Evolutionary conservation across 2,329 filamentous ascomycete genomes (phyloP), one percentile per base, ranked within the genome.

Genomic region (Sporothrix pallida): DNA sequence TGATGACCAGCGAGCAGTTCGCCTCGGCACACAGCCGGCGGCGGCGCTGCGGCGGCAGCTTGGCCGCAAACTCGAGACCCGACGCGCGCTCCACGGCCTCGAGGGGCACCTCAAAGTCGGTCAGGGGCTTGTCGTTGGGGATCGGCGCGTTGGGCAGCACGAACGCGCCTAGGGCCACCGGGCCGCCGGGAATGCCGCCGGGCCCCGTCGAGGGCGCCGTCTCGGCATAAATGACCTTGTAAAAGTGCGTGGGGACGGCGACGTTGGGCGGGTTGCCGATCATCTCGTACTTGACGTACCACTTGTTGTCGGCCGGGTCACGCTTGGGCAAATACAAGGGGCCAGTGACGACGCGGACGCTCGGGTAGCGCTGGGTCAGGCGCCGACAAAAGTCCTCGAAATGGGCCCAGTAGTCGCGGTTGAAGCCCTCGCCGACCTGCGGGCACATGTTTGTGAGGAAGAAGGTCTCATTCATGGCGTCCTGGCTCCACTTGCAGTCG

Each of bases 371-470:
- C 65, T 86, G 84, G 0, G 95, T 95, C 77, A 99, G 86, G 20
- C 94, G 87, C 10, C 96, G 89, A 84, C 95, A 98, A 80, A 98
- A 99, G 80, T 98, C 95, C 84, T 99, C 96, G 77, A 99, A 95
- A 82, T 99, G 96, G 52, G 96, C 93, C 96, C 96, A 99, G 88
- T 99, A 99, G 84, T 99, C 96, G 70, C 96, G 89, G 85, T 99
- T 99, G 87, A 99, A 99, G 74, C 96, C 96, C 81, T 98, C 94
- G 77, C 96, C 96, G 44, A 99, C 96, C 84, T 99, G 96, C 46
- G 96, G 96, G 80, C 95, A 97, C 95, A 99, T 99, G 85, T 99
- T 99, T 80, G 88, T 92, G 73, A 99, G 88, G 80, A 90, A 91
- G 80, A 99, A 99, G 2, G 96, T 99, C 74, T 93, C 93, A 83